Percentiles rank a stretch among this genome's conserved stretches.
phyloP scores from a whole-genome alignment of 768 basidiomycete species.

The Rhodotorula babjevae region DNA sequence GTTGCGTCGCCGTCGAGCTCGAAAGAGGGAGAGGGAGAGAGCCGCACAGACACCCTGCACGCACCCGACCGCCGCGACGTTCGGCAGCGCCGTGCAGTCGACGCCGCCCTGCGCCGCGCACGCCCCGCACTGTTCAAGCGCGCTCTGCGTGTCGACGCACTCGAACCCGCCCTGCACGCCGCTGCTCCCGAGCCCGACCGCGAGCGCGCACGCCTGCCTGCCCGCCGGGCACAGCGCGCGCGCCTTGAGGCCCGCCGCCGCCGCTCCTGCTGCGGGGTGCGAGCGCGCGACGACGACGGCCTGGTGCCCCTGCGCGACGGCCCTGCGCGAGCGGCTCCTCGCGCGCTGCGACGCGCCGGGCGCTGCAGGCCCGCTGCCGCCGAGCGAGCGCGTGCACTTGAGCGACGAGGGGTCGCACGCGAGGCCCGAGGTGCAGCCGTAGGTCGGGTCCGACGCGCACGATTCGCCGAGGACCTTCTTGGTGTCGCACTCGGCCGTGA shows the following conservation, averaged over 20 bases:
- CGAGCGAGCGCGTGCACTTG: background rate
- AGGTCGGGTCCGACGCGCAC: conserved; percentile 5
- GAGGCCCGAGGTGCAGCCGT: background rate
- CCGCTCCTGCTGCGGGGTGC: no score
- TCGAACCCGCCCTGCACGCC: background rate
- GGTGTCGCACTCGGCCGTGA: background rate
- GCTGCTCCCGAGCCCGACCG: background rate
- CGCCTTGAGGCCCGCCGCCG: background rate
- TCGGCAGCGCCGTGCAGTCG: conserved; percentile 26
- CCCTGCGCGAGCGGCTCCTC: background rate
- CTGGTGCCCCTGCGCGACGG: background rate
- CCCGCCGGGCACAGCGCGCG: conserved; percentile 13
- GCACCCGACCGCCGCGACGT: conserved; percentile 25
- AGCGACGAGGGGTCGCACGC: background rate
- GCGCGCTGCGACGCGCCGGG: conserved; percentile 1
- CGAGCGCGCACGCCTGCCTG: conserved; percentile 19
- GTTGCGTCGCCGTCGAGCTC: background rate
- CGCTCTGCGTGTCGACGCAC: conserved; percentile 27
- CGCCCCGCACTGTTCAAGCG: conserved; percentile 31
- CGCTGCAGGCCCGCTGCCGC: no score
- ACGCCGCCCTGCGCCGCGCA: conserved; percentile 18
- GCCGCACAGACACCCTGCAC: background rate
- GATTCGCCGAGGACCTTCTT: background rate
- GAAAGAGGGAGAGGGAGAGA: background rate
- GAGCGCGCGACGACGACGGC: no score